Evolutionary conservation across 306 rosid species (phyloP), one percentile per base, ranked within the genome.

Genomic region (Pterocarpus macrocarpus): DNA sequence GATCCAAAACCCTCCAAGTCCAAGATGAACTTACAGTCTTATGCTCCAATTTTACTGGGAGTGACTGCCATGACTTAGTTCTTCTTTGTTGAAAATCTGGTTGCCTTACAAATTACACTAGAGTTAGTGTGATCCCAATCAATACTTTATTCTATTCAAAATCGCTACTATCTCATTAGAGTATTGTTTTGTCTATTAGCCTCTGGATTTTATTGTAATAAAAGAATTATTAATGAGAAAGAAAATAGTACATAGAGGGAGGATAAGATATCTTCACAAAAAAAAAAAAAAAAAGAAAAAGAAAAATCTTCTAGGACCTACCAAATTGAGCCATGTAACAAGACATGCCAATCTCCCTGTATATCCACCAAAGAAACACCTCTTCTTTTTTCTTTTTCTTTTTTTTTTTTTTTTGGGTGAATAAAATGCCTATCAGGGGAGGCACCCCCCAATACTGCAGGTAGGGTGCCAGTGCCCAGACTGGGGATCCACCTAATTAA

Each of bases 1-100:
- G 39, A 67, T 41, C 43, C 58, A 56, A 66, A 71, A 30, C 35
- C 8, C 16, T 57, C 50, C 15, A 61, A 64, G 77, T 57, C 50
- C 15, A 61, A 64, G 77, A 57, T 11, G 7, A 44, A 67, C 77
- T 15, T 11, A 8, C 22, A 10, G 22, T 73, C 80, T 72, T 73
- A 41, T 22, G 14, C 32, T 73, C 43, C 64, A 50, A 66, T 38
- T 83, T 3, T 6, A 38, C 28, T 57, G 43, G 30, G 32, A 13
- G 4, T 52, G 17, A 52, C 1, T 52, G 58, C 58, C 14, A 14
- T 17, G 14, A 1, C 58, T 43, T 8, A 8, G 49, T 43, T 8
- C 12, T 8, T 8, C 12, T 43, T 8, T 43, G 6, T 43, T 6
- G 28, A 38, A 38, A 38, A 38, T 38, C 41, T 38, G 41, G 6